phyloP scores from a whole-genome alignment of 1,139 yeast genomes.

The Scheffersomyces lignicola region DNA sequence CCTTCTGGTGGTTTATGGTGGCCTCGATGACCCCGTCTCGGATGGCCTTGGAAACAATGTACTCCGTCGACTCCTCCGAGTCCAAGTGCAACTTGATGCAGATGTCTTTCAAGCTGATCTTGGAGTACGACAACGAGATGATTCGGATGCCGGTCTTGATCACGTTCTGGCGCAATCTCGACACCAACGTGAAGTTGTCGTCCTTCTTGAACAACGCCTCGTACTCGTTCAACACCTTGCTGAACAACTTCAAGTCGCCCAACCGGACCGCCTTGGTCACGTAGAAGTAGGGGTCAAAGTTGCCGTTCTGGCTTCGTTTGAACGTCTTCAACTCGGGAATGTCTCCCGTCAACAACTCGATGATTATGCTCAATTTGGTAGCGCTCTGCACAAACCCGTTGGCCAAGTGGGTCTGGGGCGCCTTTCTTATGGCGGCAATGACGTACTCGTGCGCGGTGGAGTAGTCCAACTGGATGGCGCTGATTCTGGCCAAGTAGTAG shows the following conservation, averaged over 20 bases:
- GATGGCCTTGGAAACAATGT: conserved; percentile 93
- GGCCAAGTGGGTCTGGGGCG: conserved; percentile 90
- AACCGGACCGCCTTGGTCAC: conserved; percentile 89
- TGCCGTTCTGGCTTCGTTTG: conserved; percentile 55
- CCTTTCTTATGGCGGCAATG: conserved; percentile 91
- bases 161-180: conserved; percentile 92
- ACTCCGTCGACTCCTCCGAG: conserved; percentile 94
- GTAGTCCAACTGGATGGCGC: conserved; percentile 91
- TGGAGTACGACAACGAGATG: conserved; percentile 87
- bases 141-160: conserved; percentile 97
- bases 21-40: conserved; percentile 99
- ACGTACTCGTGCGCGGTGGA: conserved; percentile 88
- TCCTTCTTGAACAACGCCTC: conserved; percentile 67
- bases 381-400: conserved; percentile 89
- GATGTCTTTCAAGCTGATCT: conserved; percentile 84
- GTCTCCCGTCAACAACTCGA: conserved; percentile 94
- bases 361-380: conserved; percentile 81
- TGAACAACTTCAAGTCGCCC: conserved; percentile 85
- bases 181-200: conserved; percentile 80
- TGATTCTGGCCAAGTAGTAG: conserved; percentile 85
- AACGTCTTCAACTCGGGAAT: conserved; percentile 90
- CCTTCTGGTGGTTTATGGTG: conserved; percentile 83
- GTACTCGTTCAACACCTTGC: conserved; percentile 67
- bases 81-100: conserved; percentile 91
- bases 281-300: conserved; percentile 76